Percentiles rank a stretch among this genome's conserved stretches.
phyloP scores from a whole-genome alignment of 768 basidiomycete species.

The Mycena rosella region DNA sequence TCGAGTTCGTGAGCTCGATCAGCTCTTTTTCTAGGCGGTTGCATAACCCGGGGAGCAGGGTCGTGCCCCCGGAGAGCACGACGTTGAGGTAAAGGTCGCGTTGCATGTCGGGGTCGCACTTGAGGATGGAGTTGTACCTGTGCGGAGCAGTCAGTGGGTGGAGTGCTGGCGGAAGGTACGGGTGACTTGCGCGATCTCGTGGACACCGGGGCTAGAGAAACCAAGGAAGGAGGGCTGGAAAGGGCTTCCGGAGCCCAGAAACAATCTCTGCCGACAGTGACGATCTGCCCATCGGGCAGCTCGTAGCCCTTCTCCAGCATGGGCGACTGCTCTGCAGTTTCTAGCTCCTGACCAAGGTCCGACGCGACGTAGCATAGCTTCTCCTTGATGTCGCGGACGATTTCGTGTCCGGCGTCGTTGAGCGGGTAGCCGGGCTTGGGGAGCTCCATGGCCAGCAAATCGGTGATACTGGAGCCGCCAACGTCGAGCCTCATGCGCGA shows the following conservation, averaged over 20 bases:
- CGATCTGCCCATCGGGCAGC: conserved; percentile 76
- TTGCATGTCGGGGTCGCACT: conserved; percentile 47
- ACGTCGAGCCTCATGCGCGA: conserved; percentile 79
- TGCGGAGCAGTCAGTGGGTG: too few relatives aligned
- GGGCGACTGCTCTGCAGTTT: conserved; percentile 35
- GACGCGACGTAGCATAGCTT: conserved; percentile 52
- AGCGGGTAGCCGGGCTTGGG: conserved; percentile 82
- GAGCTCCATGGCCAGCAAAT: conserved; percentile 70
- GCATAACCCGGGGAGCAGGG: conserved; percentile 38
- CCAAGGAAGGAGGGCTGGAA: conserved; percentile 82
- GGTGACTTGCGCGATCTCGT: conserved; percentile 69
- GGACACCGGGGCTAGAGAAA: conserved; percentile 47
- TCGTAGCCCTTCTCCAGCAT: conserved; percentile 40
- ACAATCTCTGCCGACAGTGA: conserved; percentile 82
- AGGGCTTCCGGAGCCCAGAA: conserved; percentile 81
- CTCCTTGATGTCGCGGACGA: conserved; percentile 86
- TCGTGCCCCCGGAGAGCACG: conserved; percentile 37
- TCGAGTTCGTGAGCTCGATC: conserved; percentile 71
- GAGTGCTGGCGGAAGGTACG: conserved; percentile 31
- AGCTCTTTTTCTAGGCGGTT: conserved; percentile 78
- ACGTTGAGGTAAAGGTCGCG: conserved; percentile 39
- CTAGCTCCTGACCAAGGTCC: conserved; percentile 38
- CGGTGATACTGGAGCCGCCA: conserved; percentile 75
- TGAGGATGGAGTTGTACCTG: conserved; percentile 70
- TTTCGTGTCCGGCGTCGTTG: conserved; percentile 81